Evolutionary conservation across 352 stramenopile species (phyloP).

Genomic region (Globisporangium canariense): DNA sequence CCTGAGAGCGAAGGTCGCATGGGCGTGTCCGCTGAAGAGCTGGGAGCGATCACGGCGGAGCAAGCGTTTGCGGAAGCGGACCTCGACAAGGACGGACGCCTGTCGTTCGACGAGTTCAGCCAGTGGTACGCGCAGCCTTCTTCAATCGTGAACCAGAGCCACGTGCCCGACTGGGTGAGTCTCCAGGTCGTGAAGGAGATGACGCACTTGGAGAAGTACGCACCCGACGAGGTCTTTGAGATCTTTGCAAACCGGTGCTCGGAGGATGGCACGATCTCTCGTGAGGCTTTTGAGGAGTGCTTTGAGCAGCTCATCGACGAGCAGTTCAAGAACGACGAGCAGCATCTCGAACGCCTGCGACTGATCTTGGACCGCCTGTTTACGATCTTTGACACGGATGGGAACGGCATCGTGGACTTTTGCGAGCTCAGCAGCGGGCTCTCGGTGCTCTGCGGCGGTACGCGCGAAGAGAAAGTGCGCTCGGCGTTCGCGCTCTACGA

Average conservation of each 20-base stretch:
- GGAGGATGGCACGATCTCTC: conserved; percentile 75
- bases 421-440: conserved; percentile 81
- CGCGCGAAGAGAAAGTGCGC: conserved; percentile 79
- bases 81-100: conserved; percentile 62
- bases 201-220: conserved; percentile 80
- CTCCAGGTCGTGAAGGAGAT: conserved; percentile 81
- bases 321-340: conserved; percentile 69
- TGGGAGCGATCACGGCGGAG: conserved; percentile 72
- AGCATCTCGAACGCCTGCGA: conserved; percentile 53
- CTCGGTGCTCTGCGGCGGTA: conserved; percentile 78
- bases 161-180: conserved; percentile 62
- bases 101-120: conserved; percentile 85
- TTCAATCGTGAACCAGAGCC: conserved; percentile 20
- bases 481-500: conserved; percentile 87
- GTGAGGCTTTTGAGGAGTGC: conserved; percentile 79
- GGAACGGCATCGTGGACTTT: conserved; percentile 79
- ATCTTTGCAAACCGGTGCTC: conserved; percentile 80
- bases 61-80: conserved; percentile 83
- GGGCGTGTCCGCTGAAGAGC: conserved; percentile 64
- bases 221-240: conserved; percentile 82
- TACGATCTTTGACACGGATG: conserved; percentile 76
- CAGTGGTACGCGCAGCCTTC: conserved; percentile 71
- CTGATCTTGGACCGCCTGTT: conserved; percentile 80
- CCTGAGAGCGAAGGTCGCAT: conserved; percentile 53
- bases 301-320: conserved; percentile 84